Percentiles rank a stretch among this genome's conserved stretches.
phyloP scores from a whole-genome alignment of 441 rosid genomes.

The Euphorbia schlechtendalii region DNA sequence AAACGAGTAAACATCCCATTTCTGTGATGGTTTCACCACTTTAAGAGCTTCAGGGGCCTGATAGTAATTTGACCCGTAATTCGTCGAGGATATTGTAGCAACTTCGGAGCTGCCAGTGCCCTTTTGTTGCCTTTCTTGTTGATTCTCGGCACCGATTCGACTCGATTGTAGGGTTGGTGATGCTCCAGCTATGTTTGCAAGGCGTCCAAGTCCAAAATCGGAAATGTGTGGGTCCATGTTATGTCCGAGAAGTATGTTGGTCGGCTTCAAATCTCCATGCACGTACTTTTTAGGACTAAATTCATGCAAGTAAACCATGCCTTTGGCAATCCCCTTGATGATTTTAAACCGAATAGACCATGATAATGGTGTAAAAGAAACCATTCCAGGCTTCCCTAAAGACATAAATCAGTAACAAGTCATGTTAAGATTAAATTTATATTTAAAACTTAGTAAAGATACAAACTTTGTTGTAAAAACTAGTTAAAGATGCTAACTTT shows the following conservation, averaged over 20 bases:
- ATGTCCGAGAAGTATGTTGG: conserved; percentile 69
- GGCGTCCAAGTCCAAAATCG: conserved; percentile 82
- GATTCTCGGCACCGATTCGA: conserved; percentile 46
- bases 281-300: conserved; percentile 89
- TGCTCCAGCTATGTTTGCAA: conserved; percentile 85
- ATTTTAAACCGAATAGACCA: conserved; percentile 78
- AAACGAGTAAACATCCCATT: conserved; percentile 95
- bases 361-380: conserved; percentile 48
- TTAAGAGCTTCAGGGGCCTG: conserved; percentile 89
- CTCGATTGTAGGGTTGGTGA: conserved; percentile 67
- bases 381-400: conserved; percentile 72
- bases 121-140: conserved; percentile 60
- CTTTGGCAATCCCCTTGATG: conserved; percentile 71
- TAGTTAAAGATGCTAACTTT: neutral
- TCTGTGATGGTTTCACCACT: conserved; percentile 85
- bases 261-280: conserved; percentile 89
- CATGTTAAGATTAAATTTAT: neutral
- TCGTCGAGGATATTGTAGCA: conserved; percentile 40
- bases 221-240: conserved; percentile 74
- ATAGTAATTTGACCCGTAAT: conserved; percentile 51
- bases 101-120: conserved; percentile 49
- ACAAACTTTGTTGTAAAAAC: neutral
- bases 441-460: neutral
- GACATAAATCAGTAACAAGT: conserved; percentile 2
- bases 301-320: conserved; percentile 84